These are phyloP conservation scores for Hortiboletus campestris DNA, from an alignment of 768 basidiomycete genomes.

Conservation along the genomic window DNA sequence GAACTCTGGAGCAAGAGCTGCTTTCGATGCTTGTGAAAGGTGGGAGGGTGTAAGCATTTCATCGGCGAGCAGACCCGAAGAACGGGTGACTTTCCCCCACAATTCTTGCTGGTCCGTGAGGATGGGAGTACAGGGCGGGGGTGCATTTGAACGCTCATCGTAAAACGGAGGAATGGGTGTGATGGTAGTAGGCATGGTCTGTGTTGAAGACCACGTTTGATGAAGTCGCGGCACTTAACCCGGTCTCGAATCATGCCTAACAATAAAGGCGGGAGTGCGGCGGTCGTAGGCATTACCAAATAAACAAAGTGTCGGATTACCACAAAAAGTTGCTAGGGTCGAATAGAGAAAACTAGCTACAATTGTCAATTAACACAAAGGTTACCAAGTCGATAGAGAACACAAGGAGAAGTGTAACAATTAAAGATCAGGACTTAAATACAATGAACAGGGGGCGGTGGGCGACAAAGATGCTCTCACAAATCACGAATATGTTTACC, in stretches of 20 bases:
- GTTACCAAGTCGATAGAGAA: too few relatives aligned
- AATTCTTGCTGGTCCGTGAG: conserved; percentile 2
- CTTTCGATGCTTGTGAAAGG: neutral
- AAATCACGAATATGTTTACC: neutral
- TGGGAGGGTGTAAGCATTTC: neutral
- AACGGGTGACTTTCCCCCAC: neutral
- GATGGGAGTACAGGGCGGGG: neutral
- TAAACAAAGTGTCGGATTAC: too few relatives aligned
- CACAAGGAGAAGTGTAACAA: neutral
- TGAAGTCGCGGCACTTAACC: neutral
- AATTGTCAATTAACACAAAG: too few relatives aligned
- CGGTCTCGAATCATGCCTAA: neutral
- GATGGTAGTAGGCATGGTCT: conserved; percentile 1
- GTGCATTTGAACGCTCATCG: neutral
- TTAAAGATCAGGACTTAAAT: neutral
- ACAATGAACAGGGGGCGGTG: neutral
- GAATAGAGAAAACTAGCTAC: too few relatives aligned
- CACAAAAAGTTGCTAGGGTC: too few relatives aligned
- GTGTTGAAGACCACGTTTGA: neutral
- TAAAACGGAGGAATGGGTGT: neutral
- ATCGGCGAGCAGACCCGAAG: neutral
- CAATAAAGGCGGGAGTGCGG: neutral
- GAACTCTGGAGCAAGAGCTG: neutral
- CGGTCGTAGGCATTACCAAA: neutral
- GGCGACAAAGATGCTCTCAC: neutral